These are phyloP conservation scores for Achlya hypogyna DNA, from an alignment of 352 stramenopile species.

Conservation along the genomic window DNA sequence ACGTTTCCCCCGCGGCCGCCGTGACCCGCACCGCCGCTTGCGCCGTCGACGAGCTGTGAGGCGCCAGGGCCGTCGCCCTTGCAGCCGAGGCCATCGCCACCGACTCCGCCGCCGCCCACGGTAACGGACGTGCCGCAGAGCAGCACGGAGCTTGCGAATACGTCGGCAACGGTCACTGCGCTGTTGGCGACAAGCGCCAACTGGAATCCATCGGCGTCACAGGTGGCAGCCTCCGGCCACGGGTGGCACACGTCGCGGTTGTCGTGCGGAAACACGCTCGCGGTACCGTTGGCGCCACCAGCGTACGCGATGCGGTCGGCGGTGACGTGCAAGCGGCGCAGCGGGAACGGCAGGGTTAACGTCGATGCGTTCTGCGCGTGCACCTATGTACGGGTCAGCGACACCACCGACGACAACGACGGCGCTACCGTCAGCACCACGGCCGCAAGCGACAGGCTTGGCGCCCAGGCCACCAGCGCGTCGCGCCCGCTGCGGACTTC, in stretches of 20 bases:
- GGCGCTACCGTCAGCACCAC: not conserved
- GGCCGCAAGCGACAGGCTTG: not conserved
- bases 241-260: not conserved
- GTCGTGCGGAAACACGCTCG: not conserved
- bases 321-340: not conserved
- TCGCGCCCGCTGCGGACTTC: not conserved
- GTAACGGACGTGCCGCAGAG: slow-evolving; percentile 39
- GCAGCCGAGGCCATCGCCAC: slow-evolving; percentile 38
- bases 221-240: not conserved
- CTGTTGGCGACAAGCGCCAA: slow-evolving; percentile 40
- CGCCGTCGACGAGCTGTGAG: slow-evolving; percentile 35
- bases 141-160: slow-evolving; percentile 48
- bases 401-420: not conserved
- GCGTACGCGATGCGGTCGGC: not conserved
- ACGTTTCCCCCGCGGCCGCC: slow-evolving; percentile 51
- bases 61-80: slow-evolving; percentile 42
- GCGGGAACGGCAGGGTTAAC: not conserved
- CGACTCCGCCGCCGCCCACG: slow-evolving; percentile 30
- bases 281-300: not conserved
- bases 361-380: not conserved
- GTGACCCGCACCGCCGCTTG: slow-evolving; percentile 60
- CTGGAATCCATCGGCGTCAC: slow-evolving; percentile 21
- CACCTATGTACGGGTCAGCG: not conserved
- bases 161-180: slow-evolving; percentile 32
- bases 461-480: not conserved